A percentile compares a stretch with the other conserved stretches of the same genome.
Conservation (phyloP, 163 green algal genomes). For the Smithsoniella earleae region DNA sequence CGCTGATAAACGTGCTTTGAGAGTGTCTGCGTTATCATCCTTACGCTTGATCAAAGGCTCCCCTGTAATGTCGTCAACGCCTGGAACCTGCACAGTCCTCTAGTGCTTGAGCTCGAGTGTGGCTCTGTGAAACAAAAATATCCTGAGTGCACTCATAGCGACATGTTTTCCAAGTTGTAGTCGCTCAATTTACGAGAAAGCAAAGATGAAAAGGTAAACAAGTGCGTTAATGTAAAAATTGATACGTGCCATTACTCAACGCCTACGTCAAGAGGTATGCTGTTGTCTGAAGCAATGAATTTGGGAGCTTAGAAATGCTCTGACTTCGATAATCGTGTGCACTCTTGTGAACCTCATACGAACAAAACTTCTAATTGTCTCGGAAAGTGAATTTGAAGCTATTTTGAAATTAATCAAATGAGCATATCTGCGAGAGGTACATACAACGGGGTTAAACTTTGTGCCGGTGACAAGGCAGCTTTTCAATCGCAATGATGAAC, state of each 20-base stretch:
- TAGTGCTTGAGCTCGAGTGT: no score
- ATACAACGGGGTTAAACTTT: no score
- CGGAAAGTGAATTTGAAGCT: no score
- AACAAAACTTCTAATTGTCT: no score
- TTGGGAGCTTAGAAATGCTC: no score
- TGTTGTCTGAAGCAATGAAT: no score
- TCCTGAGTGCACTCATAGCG: not conserved
- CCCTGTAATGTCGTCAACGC: constrained; percentile 87
- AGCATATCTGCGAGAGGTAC: not conserved
- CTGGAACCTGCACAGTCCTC: constrained; percentile 38
- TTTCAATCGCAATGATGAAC: not conserved
- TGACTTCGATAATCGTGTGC: no score
- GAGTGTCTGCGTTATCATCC: constrained; percentile 87
- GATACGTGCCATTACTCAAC: no score
- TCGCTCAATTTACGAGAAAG: not conserved
- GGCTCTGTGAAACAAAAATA: no score
- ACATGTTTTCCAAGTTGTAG: not conserved
- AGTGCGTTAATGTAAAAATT: no score
- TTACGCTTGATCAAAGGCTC: constrained; percentile 78
- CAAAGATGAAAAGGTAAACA: not conserved
- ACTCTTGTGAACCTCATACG: no score
- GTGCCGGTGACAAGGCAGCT: not conserved
- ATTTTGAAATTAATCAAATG: not conserved
- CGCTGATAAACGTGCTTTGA: constrained; percentile 75
- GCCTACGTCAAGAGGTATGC: no score